phyloP scores from a whole-genome alignment of 768 basidiomycete genomes.

The Ramaria sp. region DNA sequence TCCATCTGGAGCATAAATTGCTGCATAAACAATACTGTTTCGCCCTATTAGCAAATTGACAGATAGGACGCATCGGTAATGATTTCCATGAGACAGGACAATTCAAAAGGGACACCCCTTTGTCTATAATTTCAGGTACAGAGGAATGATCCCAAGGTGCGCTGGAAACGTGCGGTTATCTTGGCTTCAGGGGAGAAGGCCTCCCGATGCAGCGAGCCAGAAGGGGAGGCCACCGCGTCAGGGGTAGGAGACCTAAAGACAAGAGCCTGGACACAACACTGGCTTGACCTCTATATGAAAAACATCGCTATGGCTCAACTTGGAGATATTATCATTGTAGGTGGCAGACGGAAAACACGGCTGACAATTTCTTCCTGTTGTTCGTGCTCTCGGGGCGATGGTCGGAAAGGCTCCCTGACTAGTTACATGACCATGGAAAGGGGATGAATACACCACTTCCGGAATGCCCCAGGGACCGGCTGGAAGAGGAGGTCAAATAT shows the following conservation, averaged over 20 bases:
- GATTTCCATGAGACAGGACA: too few species aligned
- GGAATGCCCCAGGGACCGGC: conserved; percentile 51
- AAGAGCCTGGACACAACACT: conserved; percentile 51
- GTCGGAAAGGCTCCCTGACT: neutral
- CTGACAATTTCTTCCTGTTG: conserved; percentile 61
- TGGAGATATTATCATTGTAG: conserved; percentile 52
- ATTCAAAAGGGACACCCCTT: too few species aligned
- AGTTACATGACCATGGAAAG: conserved; percentile 41
- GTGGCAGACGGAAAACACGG: conserved; percentile 50
- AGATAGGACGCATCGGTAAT: too few species aligned
- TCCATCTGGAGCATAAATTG: too few species aligned
- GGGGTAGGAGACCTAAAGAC: conserved; percentile 8
- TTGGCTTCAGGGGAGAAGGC: conserved; percentile 28
- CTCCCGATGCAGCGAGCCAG: conserved; percentile 22
- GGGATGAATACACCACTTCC: conserved; percentile 45
- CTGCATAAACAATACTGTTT: too few species aligned
- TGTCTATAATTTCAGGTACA: too few species aligned
- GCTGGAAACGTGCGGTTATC: conserved; percentile 39
- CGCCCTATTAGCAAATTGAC: too few species aligned
- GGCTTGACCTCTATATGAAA: conserved; percentile 54
- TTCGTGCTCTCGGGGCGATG: conserved; percentile 13
- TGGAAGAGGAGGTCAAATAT: conserved; percentile 36
- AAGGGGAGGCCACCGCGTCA: conserved; percentile 19
- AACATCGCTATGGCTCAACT: conserved; percentile 52
- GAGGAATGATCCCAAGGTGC: conserved; percentile 33